Evolutionary conservation across 768 basidiomycete genomes (phyloP).

Genomic region (Pleurotus eryngii): DNA sequence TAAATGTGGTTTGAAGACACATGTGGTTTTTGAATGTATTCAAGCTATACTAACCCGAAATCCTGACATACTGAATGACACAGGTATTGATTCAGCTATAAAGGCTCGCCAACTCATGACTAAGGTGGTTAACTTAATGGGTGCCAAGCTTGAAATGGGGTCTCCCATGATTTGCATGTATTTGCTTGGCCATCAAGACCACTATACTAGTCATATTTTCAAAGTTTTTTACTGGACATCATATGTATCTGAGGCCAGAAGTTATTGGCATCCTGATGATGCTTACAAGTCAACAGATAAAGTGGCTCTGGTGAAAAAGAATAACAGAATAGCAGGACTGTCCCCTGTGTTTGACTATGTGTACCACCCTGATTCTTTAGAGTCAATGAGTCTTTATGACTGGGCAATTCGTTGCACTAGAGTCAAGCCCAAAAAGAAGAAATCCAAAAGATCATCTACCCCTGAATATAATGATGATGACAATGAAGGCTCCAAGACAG

Average conservation of each 20-base stretch:
- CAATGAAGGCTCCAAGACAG: background rate
- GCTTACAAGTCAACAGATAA: constrained; percentile 14
- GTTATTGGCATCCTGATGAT: constrained; percentile 9
- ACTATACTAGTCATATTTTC: constrained; percentile 25
- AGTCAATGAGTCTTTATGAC: constrained; percentile 15
- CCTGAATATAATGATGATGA: background rate
- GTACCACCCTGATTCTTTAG: background rate
- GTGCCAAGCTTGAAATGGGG: constrained; percentile 25
- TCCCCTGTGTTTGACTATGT: constrained; percentile 17
- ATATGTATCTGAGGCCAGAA: constrained; percentile 15
- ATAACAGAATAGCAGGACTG: constrained; percentile 14
- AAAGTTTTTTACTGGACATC: constrained; percentile 7
- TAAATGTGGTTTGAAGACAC: constrained; percentile 25
- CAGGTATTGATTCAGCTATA: background rate
- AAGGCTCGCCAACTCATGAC: constrained; percentile 20
- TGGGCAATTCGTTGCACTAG: constrained; percentile 9
- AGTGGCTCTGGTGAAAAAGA: constrained; percentile 15
- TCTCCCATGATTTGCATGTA: constrained; percentile 12
- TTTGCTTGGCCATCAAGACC: background rate
- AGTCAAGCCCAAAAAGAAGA: background rate
- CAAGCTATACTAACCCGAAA: constrained; percentile 13
- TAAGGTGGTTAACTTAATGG: constrained; percentile 25
- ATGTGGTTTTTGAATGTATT: constrained; percentile 19
- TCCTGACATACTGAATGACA: background rate
- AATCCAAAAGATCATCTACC: background rate